phyloP scores from a whole-genome alignment of 139 green algal genomes.

The Tetradesmus obliquus region DNA sequence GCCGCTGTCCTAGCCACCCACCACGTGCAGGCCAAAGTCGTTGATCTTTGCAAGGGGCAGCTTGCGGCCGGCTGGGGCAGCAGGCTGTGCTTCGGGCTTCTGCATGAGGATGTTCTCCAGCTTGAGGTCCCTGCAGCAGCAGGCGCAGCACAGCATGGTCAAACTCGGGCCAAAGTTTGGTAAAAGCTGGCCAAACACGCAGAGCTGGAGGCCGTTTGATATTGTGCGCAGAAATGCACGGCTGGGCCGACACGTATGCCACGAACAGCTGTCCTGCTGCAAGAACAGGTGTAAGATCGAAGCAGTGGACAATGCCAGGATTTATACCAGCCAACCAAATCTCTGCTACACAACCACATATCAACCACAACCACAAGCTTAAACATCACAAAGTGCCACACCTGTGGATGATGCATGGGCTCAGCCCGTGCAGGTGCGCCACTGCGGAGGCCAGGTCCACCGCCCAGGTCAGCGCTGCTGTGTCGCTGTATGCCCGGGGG shows the following conservation, averaged over 20 bases:
- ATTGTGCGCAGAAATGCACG: no score
- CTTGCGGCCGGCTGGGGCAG: neutral
- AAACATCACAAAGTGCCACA: neutral
- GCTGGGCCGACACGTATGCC: no score
- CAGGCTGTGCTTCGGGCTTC: neutral
- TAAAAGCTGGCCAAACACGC: neutral
- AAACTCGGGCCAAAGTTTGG: neutral
- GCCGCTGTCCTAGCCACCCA: neutral
- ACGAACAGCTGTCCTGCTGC: no score
- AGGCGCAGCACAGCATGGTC: neutral
- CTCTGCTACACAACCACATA: no score
- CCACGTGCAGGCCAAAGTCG: constrained; percentile 39
- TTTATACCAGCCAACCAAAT: no score
- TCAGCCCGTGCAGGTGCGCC: constrained; percentile 10
- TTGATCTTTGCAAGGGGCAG: constrained; percentile 22
- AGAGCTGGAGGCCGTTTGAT: no score
- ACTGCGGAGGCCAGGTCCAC: constrained; percentile 15
- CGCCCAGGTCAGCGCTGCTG: constrained; percentile 20
- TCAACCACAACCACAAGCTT: no score
- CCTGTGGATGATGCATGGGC: constrained; percentile 34
- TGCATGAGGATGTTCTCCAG: constrained; percentile 23
- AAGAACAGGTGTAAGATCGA: no score
- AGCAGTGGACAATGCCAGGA: no score
- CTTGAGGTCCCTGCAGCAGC: constrained; percentile 20
- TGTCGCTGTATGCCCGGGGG: neutral